Conservation (phyloP, 2,329 filamentous ascomycete genomes). For the Fusarium sp. region DNA sequence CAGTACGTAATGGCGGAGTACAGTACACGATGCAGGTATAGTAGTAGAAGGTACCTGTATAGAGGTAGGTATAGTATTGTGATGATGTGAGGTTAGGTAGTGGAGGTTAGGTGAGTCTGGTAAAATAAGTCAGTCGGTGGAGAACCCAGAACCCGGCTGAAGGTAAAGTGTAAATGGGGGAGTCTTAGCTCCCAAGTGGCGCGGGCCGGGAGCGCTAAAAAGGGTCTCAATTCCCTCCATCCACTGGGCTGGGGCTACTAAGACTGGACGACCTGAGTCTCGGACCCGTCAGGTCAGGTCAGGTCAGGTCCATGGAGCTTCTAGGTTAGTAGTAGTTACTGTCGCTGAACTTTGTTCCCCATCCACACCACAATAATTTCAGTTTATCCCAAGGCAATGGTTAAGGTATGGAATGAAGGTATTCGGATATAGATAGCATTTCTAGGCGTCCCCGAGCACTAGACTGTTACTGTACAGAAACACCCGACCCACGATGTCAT, state of each 20-base stretch:
- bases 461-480: not conserved
- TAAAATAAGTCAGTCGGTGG: constrained; percentile 32
- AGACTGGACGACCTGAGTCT: not conserved
- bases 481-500: not conserved
- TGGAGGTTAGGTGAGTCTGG: not conserved
- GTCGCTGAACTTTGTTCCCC: constrained; percentile 13
- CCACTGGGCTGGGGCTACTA: not conserved
- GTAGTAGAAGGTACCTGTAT: not conserved
- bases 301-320: not conserved
- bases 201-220: constrained; percentile 40
- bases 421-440: not conserved
- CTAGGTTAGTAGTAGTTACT: constrained; percentile 18
- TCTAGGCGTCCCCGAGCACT: constrained; percentile 11
- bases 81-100: not conserved
- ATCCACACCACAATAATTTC: not conserved
- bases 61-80: not conserved
- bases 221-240: constrained; percentile 21
- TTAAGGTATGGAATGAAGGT: constrained; percentile 7
- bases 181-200: constrained; percentile 35
- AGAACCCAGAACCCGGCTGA: constrained; percentile 39
- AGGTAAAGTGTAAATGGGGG: constrained; percentile 40
- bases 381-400: constrained; percentile 27
- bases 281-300: not conserved
- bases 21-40: not conserved
- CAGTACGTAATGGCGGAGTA: not conserved